Base-by-base conservation (phyloP, 352 stramenopile genomes). In the Phytophthora tubulina region DNA sequence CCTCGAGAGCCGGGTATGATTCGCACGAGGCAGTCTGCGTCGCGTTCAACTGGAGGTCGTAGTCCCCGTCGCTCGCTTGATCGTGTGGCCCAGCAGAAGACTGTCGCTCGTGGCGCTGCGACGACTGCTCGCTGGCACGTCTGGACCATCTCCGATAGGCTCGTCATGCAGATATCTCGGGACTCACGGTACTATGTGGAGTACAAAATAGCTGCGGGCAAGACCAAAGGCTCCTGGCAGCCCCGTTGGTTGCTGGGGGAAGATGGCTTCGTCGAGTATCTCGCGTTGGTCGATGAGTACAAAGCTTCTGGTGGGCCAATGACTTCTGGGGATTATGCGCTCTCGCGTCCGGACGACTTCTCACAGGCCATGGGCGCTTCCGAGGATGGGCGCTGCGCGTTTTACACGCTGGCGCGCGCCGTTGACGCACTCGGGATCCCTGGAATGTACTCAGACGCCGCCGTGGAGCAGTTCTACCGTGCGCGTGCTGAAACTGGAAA, bases 1-100 rank as follows among this genome's bases (percentile, higher is more conserved):
- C 44, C 35, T 64, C 45, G 32, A 63, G 56, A 33, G n/a, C 57
- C 45, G 32, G 38, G 31, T 8, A 55, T 55, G 44, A 17, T 33
- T 27, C 44, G 45, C 33, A 55, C 44, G 14, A 56, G 39, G 27
- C 57, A 38, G 11, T 30, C 15, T n/a, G 57, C 57, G 6, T 14
- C 17, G 0, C 44, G 57, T 2, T 64, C 57, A 13, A 39, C 57
- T 9, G 31, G 57, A 13, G 57, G 21, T 0, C 44, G 32, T 56
- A 39, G 32, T 13, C 17, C n/a, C 31, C 45, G 57, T 15, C 33
- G 32, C 3, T 46, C 21, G 4, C 10, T 63, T 2, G 44, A 15
- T 11, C 56, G 44, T 35, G 4, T 48, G 17, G 57, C 17, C 11
- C 17, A 33, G 11, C 42, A 32, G 17, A 64, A 55, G 8, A 58